These are phyloP conservation scores for Colletotrichum sp. DNA, from an alignment of 2,329 filamentous ascomycete genomes.

Conservation along the genomic window DNA sequence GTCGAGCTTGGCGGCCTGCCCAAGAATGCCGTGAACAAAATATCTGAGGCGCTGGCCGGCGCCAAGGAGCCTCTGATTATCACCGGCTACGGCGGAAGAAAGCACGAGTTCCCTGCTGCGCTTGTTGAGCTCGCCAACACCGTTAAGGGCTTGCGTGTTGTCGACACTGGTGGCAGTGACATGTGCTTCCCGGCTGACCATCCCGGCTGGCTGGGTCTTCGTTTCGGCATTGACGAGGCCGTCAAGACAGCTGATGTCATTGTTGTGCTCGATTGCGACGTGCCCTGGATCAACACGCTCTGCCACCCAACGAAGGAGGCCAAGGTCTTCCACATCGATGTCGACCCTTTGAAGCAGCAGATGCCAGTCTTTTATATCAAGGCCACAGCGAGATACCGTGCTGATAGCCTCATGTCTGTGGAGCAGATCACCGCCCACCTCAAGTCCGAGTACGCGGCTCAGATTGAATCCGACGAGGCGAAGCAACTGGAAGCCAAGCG, in stretches of 20 bases:
- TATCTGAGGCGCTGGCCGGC: constrained; percentile 66
- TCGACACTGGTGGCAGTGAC: constrained; percentile 79
- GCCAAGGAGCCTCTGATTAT: constrained; percentile 73
- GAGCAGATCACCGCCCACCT: constrained; percentile 73
- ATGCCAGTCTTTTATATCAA: constrained; percentile 78
- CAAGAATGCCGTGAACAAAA: constrained; percentile 56
- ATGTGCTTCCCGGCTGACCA: constrained; percentile 82
- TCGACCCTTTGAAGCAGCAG: constrained; percentile 71
- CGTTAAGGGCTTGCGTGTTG: constrained; percentile 71
- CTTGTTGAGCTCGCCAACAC: constrained; percentile 72
- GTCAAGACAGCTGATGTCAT: constrained; percentile 85
- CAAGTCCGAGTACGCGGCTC: constrained; percentile 46
- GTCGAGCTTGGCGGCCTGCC: constrained; percentile 69
- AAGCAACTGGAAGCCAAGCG: constrained; percentile 58
- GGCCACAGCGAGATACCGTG: constrained; percentile 69
- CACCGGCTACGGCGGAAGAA: constrained; percentile 74
- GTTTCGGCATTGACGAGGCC: constrained; percentile 75
- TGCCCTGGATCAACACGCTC: constrained; percentile 89
- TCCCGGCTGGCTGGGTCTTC: constrained; percentile 70
- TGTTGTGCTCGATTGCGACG: constrained; percentile 85
- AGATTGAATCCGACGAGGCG: constrained; percentile 38
- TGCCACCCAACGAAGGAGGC: constrained; percentile 59
- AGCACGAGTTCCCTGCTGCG: constrained; percentile 64
- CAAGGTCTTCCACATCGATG: constrained; percentile 67
- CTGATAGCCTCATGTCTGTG: constrained; percentile 68